phyloP scores from a whole-genome alignment of 306 rosid species.

The Acacia crassicarpa region DNA sequence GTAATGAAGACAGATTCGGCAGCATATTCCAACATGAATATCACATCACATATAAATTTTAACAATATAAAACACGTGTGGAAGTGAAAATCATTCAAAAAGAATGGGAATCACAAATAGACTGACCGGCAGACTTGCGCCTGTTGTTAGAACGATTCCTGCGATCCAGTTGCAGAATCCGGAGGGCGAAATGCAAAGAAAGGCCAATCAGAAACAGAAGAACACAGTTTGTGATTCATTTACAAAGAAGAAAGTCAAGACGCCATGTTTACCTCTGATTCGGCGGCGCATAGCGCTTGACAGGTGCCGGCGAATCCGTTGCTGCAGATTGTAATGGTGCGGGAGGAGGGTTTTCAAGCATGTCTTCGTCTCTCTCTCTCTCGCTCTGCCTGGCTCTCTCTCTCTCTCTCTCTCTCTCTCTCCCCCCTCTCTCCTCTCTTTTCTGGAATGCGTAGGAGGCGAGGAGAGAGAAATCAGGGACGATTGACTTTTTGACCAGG shows the following conservation, averaged over 20 bases:
- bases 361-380: conserved; percentile 21
- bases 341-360: conserved; percentile 54
- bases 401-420: not conserved
- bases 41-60: not conserved
- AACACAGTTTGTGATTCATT: not conserved
- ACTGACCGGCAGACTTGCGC: conserved; percentile 69
- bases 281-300: conserved; percentile 75
- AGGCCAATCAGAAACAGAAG: not conserved
- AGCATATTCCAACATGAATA: not conserved
- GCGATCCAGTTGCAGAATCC: conserved; percentile 4
- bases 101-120: not conserved
- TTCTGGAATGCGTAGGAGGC: not conserved
- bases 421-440: not conserved
- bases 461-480: conserved; percentile 3
- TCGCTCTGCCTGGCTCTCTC: not conserved
- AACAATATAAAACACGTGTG: not conserved
- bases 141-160: conserved; percentile 62
- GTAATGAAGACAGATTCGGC: not conserved
- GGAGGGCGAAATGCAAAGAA: not conserved
- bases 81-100: not conserved
- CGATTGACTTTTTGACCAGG: conserved; percentile 15
- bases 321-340: conserved; percentile 25
- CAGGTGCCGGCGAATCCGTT: conserved; percentile 37
- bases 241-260: not conserved
- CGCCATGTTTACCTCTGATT: conserved; percentile 50